These are phyloP conservation scores for Ophiostoma novo-ulmi DNA, from an alignment of 2,329 filamentous ascomycete genomes.

Conservation along the genomic window DNA sequence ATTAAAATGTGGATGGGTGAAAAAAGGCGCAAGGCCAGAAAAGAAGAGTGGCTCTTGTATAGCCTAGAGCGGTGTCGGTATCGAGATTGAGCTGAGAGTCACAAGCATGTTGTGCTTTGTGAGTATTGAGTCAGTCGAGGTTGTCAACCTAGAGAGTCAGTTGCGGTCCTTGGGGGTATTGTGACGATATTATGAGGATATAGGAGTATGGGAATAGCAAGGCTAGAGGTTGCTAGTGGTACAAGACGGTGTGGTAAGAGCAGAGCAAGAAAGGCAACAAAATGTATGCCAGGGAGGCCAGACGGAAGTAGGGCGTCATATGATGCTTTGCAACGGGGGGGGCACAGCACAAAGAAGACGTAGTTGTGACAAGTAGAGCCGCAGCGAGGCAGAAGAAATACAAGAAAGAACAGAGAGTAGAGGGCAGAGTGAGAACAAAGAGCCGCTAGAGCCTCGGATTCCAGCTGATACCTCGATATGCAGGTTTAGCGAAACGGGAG, in stretches of 20 bases:
- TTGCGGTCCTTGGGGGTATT: background rate
- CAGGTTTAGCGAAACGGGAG: background rate
- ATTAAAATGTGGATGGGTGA: background rate
- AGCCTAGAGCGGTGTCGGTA: conserved; percentile 31
- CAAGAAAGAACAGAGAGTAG: background rate
- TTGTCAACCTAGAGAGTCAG: background rate
- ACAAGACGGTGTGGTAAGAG: background rate
- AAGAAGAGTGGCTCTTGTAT: conserved; percentile 1
- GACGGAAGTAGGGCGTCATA: background rate
- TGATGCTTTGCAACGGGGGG: background rate
- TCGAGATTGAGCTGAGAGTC: conserved; percentile 46
- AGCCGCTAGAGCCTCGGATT: background rate
- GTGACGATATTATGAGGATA: background rate
- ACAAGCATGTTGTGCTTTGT: conserved; percentile 48
- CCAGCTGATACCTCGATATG: background rate
- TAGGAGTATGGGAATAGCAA: background rate
- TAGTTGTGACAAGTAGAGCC: background rate
- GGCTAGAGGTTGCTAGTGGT: background rate
- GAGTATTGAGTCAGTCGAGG: conserved; percentile 12
- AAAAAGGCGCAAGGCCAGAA: conserved; percentile 12
- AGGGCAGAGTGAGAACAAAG: background rate
- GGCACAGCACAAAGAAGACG: background rate
- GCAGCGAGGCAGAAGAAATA: background rate
- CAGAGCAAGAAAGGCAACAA: background rate
- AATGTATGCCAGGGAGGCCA: background rate